phyloP scores from a whole-genome alignment of 2,329 filamentous ascomycete genomes.

The Colletotrichum tofieldiae region DNA sequence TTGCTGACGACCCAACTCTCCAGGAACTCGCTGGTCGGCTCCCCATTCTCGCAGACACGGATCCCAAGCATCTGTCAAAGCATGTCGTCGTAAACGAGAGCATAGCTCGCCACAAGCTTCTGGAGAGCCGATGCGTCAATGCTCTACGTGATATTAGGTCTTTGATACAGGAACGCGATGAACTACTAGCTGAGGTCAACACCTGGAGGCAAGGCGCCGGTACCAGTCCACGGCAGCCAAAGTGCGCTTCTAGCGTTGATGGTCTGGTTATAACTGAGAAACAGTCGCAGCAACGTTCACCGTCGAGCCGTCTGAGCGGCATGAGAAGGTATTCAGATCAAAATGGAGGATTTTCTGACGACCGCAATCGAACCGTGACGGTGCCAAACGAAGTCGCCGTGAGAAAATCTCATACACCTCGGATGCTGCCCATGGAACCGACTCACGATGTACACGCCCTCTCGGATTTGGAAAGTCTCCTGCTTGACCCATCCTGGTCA shows the following conservation, averaged over 20 bases:
- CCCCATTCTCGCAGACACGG: conserved; percentile 52
- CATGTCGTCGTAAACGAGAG: conserved; percentile 57
- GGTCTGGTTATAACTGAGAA: conserved; percentile 30
- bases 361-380: neutral
- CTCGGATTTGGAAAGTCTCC: conserved; percentile 15
- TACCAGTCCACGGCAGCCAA: conserved; percentile 3
- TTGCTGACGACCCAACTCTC: neutral
- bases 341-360: neutral
- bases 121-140: conserved; percentile 45
- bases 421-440: conserved; percentile 1
- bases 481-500: conserved; percentile 27
- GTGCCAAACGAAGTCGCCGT: neutral
- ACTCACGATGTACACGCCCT: conserved; percentile 7
- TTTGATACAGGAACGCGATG: conserved; percentile 49
- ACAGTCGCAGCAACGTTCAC: conserved; percentile 16
- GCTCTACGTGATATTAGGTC: conserved; percentile 43
- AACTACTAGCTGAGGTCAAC: conserved; percentile 50
- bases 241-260: conserved; percentile 8
- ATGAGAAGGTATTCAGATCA: conserved; percentile 1
- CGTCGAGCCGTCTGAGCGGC: neutral
- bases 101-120: conserved; percentile 50
- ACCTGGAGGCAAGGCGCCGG: conserved; percentile 43
- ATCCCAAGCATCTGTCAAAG: conserved; percentile 57
- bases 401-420: conserved; percentile 4
- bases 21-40: conserved; percentile 55